A percentile compares a stretch with the other conserved stretches of the same genome.
These are phyloP conservation scores for Pleurotus tuoliensis DNA, from an alignment of 768 basidiomycete species.

Conservation along the genomic window DNA sequence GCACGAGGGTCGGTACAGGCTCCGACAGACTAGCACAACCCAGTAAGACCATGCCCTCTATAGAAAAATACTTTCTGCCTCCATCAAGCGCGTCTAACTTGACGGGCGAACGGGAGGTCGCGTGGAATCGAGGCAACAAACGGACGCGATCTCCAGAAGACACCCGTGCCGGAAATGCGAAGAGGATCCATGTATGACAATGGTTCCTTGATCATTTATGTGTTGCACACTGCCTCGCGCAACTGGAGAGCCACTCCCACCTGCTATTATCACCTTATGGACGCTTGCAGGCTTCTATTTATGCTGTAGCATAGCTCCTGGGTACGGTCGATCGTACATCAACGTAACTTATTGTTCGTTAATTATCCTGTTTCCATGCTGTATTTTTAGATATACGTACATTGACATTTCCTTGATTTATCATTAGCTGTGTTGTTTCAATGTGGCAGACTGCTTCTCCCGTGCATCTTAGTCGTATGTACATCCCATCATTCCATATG, in stretches of 20 bases:
- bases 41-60: slow-evolving; percentile 32
- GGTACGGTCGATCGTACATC: neutral
- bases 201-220: neutral
- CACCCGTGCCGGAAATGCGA: slow-evolving; percentile 15
- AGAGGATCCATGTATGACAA: slow-evolving; percentile 12
- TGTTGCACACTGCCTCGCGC: no score
- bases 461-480: no score
- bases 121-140: slow-evolving; percentile 20
- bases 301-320: slow-evolving; percentile 2
- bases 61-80: slow-evolving; percentile 44
- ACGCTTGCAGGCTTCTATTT: neutral
- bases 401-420: neutral
- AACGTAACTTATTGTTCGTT: neutral
- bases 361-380: neutral
- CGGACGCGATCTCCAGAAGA: slow-evolving; percentile 19
- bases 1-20: slow-evolving; percentile 4
- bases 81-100: slow-evolving; percentile 13
- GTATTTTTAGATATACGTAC: slow-evolving; percentile 5
- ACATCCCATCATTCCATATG: no score
- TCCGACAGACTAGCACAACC: slow-evolving; percentile 11
- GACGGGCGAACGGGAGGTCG: slow-evolving; percentile 9
- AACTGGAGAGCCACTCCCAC: no score
- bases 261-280: no score
- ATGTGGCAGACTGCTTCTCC: no score
- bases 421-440: no score